phyloP scores from a whole-genome alignment of 176 grass and related monocot genomes.

The Olyra latifolia region DNA sequence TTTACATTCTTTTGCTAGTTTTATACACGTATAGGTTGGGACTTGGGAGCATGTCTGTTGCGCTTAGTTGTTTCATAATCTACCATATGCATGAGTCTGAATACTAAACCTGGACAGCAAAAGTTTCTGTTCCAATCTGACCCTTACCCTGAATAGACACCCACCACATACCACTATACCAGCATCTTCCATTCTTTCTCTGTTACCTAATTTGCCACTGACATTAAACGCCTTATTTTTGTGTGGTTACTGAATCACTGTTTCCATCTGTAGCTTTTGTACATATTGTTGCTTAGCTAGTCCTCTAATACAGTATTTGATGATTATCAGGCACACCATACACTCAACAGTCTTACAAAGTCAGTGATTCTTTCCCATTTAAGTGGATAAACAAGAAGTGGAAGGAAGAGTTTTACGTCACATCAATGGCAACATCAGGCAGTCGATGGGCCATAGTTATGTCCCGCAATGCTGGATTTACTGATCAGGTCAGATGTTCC shows the following conservation, averaged over 20 bases:
- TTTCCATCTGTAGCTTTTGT: not conserved
- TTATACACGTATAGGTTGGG: not conserved
- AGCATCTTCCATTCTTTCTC: not conserved
- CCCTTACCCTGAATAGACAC: not conserved
- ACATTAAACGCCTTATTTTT: not conserved
- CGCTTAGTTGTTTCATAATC: not conserved
- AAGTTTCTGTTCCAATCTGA: not conserved
- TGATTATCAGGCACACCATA: conserved; percentile 60
- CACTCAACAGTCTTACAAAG: conserved; percentile 81
- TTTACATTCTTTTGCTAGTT: not conserved
- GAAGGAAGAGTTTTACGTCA: conserved; percentile 84
- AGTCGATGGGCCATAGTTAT: conserved; percentile 77
- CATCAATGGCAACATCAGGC: conserved; percentile 68
- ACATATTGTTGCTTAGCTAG: not conserved
- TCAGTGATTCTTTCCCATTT: conserved; percentile 74
- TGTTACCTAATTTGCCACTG: not conserved
- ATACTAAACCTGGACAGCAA: not conserved
- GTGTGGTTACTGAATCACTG: not conserved
- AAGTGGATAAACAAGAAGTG: conserved; percentile 89
- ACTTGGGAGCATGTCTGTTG: not conserved
- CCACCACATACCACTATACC: not conserved
- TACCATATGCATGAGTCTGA: not conserved
- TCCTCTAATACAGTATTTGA: conserved; percentile 10
- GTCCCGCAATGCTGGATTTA: conserved; percentile 67
- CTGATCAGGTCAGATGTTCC: conserved; percentile 56